Evolutionary conservation across 2,329 filamentous ascomycete genomes (phyloP).

Genomic region (Golovinomyces cichoracearum): DNA sequence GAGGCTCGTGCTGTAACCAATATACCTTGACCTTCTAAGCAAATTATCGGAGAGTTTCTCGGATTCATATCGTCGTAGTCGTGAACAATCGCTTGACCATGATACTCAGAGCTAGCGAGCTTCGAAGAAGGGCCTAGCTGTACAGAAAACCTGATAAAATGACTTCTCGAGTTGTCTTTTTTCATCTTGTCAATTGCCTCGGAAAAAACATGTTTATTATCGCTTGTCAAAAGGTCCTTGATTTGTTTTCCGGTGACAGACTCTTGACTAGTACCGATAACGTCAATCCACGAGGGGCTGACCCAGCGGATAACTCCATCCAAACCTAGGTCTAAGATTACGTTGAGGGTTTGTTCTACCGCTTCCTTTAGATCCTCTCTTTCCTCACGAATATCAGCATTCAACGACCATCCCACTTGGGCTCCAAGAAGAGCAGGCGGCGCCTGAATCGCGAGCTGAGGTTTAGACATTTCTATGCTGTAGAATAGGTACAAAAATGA

Average conservation of each 20-base stretch:
- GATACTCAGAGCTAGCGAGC: conserved; percentile 22
- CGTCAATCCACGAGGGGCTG: conserved; percentile 82
- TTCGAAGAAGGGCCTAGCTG: conserved; percentile 43
- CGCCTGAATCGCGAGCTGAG: conserved; percentile 11
- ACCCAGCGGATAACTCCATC: conserved; percentile 86
- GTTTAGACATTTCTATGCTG: conserved; percentile 11
- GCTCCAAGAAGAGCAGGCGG: conserved; percentile 12
- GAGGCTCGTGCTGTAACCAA: conserved; percentile 73
- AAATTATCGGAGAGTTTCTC: conserved; percentile 29
- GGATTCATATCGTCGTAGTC: conserved; percentile 14
- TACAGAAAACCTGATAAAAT: conserved; percentile 61
- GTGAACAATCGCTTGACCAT: conserved; percentile 8
- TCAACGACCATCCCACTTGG: conserved; percentile 35
- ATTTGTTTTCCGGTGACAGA: conserved; percentile 53
- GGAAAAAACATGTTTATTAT: conserved; percentile 54
- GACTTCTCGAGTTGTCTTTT: conserved; percentile 76
- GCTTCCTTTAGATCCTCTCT: conserved; percentile 83
- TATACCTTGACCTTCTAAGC: conserved; percentile 88
- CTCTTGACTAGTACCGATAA: conserved; percentile 56
- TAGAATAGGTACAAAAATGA: conserved; percentile 9
- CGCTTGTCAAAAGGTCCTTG: conserved; percentile 50
- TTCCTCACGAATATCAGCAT: conserved; percentile 76
- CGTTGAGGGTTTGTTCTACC: conserved; percentile 85
- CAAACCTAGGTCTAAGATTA: conserved; percentile 79
- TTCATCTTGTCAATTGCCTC: conserved; percentile 72